Conservation (phyloP, 1,139 yeast species). For the Arxiozyma slooffiae region DNA sequence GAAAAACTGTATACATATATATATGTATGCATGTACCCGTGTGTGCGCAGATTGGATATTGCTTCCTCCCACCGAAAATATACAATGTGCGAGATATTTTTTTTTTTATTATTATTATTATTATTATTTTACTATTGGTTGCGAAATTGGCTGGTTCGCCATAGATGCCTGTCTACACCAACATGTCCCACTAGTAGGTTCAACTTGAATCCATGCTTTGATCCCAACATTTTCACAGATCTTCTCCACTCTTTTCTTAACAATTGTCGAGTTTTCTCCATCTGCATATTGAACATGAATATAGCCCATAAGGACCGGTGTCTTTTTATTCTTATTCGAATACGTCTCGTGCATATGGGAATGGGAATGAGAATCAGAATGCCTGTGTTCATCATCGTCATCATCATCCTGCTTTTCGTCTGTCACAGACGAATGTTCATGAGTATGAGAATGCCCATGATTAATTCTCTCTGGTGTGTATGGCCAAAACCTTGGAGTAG, state of each 20-base stretch:
- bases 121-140: neutral
- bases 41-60: neutral
- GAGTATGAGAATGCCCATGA: constrained; percentile 26
- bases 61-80: too few relatives aligned
- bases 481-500: constrained; percentile 91
- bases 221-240: constrained; percentile 35
- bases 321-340: neutral
- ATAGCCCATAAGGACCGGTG: constrained; percentile 40
- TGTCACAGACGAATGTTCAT: constrained; percentile 10
- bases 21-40: neutral
- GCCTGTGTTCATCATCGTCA: constrained; percentile 3
- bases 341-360: constrained; percentile 6
- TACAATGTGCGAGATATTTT: too few relatives aligned
- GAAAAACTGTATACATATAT: neutral
- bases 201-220: constrained; percentile 51
- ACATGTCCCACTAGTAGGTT: constrained; percentile 47
- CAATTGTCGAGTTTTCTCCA: constrained; percentile 55
- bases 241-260: constrained; percentile 53
- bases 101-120: too few relatives aligned
- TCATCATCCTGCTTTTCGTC: neutral
- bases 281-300: constrained; percentile 60
- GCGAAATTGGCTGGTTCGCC: constrained; percentile 5
- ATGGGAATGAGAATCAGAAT: constrained; percentile 8
- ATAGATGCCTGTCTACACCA: constrained; percentile 40
- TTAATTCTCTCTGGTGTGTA: constrained; percentile 30